Evolutionary conservation across 805 yeast species (phyloP).

Genomic region (Schwanniomyces sp.): DNA sequence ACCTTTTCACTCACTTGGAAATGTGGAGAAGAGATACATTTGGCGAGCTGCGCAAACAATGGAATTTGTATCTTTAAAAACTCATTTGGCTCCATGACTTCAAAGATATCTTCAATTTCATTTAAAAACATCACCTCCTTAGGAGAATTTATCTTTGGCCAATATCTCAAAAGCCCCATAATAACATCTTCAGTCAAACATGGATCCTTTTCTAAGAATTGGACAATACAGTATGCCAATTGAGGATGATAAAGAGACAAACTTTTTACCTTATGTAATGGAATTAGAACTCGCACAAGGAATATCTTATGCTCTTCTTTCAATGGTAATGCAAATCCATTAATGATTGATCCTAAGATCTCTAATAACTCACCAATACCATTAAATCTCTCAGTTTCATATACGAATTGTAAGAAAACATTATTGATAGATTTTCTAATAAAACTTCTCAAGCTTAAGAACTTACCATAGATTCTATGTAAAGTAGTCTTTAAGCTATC

Average conservation of each 20-base stretch:
- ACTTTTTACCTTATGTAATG: slow-evolving; percentile 88
- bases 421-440: slow-evolving; percentile 90
- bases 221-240: slow-evolving; percentile 94
- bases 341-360: slow-evolving; percentile 92
- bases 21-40: slow-evolving; percentile 91
- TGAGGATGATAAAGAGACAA: slow-evolving; percentile 93
- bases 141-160: slow-evolving; percentile 96
- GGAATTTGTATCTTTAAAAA: slow-evolving; percentile 91
- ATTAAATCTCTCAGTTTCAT: slow-evolving; percentile 94
- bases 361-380: slow-evolving; percentile 95
- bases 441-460: slow-evolving; percentile 82
- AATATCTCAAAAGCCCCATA: slow-evolving; percentile 86
- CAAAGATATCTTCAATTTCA: slow-evolving; percentile 95
- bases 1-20: slow-evolving; percentile 98
- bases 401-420: slow-evolving; percentile 88
- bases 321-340: slow-evolving; percentile 95
- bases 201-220: slow-evolving; percentile 94
- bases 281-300: slow-evolving; percentile 79
- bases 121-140: slow-evolving; percentile 95
- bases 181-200: slow-evolving; percentile 92
- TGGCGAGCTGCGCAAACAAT: slow-evolving; percentile 87
- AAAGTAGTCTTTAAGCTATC: slow-evolving; percentile 93
- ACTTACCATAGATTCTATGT: slow-evolving; percentile 95
- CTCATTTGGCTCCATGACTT: slow-evolving; percentile 91
- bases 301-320: slow-evolving; percentile 96